Evolutionary conservation across 1,139 yeast genomes (phyloP), one percentile per base, ranked within the genome.

Genomic region (Geotrichum klebahnii): DNA sequence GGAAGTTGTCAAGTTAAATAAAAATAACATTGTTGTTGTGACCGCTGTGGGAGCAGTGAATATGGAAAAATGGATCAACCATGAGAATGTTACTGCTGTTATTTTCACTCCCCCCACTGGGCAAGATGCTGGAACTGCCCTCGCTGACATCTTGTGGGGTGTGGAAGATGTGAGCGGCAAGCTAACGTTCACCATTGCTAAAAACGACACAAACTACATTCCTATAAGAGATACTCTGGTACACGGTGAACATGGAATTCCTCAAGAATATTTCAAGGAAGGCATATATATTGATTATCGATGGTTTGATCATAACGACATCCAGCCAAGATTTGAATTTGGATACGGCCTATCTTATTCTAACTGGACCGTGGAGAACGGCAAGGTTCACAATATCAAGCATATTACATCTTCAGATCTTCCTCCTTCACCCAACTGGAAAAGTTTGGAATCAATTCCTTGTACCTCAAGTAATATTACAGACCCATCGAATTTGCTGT

Each of bases 341-440:
- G 86, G 85, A 0, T 78, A 62, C 65, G 85, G 86, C 5, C 67
- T 80, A 52, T 78, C 82, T 2, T 80, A 78, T 60, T 72, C 84
- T 1, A 68, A 66, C 44, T 81, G 78, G 58, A 64, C 70, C 34
- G 62, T 77, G 19, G 64, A 66, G 16, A 42, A 52, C 36, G 48
- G 56, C 38, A 28, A 46, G 38, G 72, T 79, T 31, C 61, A 62
- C 17, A 77, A 76, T 59, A 66, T 74, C 1, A 63, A 65, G 47
- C 49, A 44, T n/a, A 63, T 76, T 3, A 80, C 81, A 8, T 64
- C 76, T 1, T 74, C 75, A 52, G 74, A 73, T 54, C 67, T 79
- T 46, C 80, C 81, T 1, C 66, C 68, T 40, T 80, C 82, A 2
- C 72, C 72, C 20, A 9, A 10, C 33, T 41, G 46, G 51, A 47